These are phyloP conservation scores for Umbelopsis sp. DNA, from an alignment of 371 early-diverging fungal species.

Conservation along the genomic window DNA sequence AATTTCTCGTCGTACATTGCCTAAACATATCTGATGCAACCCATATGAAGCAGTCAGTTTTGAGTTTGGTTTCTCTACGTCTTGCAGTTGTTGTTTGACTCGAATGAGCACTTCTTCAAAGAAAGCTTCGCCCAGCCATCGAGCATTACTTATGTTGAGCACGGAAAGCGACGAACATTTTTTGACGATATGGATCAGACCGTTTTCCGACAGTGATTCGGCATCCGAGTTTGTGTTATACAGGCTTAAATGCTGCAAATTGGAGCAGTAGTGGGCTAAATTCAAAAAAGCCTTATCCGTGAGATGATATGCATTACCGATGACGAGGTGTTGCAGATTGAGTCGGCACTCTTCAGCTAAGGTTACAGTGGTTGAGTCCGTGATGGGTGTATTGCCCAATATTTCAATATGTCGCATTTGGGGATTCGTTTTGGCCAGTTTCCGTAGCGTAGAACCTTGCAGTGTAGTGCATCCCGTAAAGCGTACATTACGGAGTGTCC, in stretches of 20 bases:
- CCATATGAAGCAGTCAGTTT: slow-evolving; percentile 15
- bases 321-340: slow-evolving; percentile 38
- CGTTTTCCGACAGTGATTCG: slow-evolving; percentile 38
- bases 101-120: slow-evolving; percentile 38
- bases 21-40: slow-evolving; percentile 42
- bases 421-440: slow-evolving; percentile 48
- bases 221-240: slow-evolving; percentile 40
- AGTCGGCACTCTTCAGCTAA: slow-evolving; percentile 41
- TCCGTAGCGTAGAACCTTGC: slow-evolving; percentile 48
- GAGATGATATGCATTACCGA: slow-evolving; percentile 45
- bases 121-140: slow-evolving; percentile 37
- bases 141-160: slow-evolving; percentile 48
- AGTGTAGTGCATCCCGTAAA: slow-evolving; percentile 42
- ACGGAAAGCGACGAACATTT: slow-evolving; percentile 34
- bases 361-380: slow-evolving; percentile 41
- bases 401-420: slow-evolving; percentile 43
- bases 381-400: slow-evolving; percentile 45
- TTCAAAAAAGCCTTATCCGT: slow-evolving; percentile 41
- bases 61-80: background rate
- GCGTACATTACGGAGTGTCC: slow-evolving; percentile 35
- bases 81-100: slow-evolving; percentile 34
- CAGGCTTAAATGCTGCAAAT: slow-evolving; percentile 37
- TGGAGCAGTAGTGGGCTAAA: slow-evolving; percentile 36
- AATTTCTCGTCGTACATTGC: slow-evolving; percentile 37
- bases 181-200: slow-evolving; percentile 37